Conservation (phyloP, 1,139 yeast genomes). For the Nakaseomyces nivariensis region DNA sequence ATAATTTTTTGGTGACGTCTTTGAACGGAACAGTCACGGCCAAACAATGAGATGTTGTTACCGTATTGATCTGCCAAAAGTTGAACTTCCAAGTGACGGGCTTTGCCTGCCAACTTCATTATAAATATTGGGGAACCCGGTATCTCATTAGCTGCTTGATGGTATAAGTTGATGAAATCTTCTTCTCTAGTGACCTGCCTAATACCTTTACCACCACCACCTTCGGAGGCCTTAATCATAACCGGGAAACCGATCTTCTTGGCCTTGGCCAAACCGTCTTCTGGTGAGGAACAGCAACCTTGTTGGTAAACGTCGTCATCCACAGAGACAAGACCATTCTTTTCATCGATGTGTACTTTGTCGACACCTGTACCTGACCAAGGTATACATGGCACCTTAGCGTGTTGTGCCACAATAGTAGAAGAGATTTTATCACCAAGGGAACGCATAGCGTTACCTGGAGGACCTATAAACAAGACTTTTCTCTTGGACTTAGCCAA, state of each 20-base stretch:
- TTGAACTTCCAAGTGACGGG: conserved; percentile 93
- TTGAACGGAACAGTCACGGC: conserved; percentile 95
- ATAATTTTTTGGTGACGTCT: conserved; percentile 95
- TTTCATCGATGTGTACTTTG: conserved; percentile 56
- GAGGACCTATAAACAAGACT: conserved; percentile 92
- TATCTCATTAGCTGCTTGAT: conserved; percentile 88
- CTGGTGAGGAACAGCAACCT: conserved; percentile 82
- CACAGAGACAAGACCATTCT: conserved; percentile 78
- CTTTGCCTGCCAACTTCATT: conserved; percentile 90
- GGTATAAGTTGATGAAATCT: conserved; percentile 58
- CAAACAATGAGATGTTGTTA: conserved; percentile 84
- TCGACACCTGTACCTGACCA: conserved; percentile 99
- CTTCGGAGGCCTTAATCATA: conserved; percentile 95
- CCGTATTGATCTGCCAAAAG: conserved; percentile 93
- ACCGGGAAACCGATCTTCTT: conserved; percentile 86
- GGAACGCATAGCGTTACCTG: conserved; percentile 98
- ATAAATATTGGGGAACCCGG: conserved; percentile 95
- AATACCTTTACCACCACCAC: conserved; percentile 99
- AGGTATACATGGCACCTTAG: conserved; percentile 94
- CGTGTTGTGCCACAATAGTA: conserved; percentile 97
- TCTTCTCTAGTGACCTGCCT: conserved; percentile 79
- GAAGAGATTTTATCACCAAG: conserved; percentile 95
- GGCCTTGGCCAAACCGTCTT: conserved; percentile 81
- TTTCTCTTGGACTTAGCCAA: conserved; percentile 84
- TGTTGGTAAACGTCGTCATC: conserved; percentile 68